These are phyloP conservation scores for Cardamine resedifolia DNA, from an alignment of 345 rosid genomes.

Conservation along the genomic window DNA sequence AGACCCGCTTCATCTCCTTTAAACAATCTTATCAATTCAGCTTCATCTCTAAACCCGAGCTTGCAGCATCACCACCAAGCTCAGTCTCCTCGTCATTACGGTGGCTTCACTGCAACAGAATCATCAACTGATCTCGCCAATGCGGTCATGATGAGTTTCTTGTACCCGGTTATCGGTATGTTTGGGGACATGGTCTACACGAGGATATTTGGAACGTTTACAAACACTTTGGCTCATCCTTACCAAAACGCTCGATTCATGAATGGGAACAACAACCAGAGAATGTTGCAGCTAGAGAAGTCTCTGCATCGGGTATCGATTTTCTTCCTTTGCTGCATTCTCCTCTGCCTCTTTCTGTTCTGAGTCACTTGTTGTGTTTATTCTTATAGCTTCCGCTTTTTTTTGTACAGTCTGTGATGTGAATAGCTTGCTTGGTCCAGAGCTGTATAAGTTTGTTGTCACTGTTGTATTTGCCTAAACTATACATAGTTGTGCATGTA, in stretches of 20 bases:
- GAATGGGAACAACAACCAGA: constrained; percentile 42
- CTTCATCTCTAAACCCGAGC: constrained; percentile 25
- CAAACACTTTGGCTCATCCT: constrained; percentile 46
- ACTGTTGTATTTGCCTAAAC: constrained; percentile 12
- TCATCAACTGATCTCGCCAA: constrained; percentile 43
- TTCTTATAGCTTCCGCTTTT: background rate
- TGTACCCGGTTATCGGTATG: constrained; percentile 51
- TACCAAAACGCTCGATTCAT: constrained; percentile 40
- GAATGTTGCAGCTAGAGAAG: constrained; percentile 58
- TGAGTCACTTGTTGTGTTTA: constrained; percentile 27
- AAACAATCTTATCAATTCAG: constrained; percentile 23
- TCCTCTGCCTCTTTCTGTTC: constrained; percentile 74
- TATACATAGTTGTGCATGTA: background rate
- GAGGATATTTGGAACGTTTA: constrained; percentile 49
- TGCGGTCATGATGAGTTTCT: constrained; percentile 43
- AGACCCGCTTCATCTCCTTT: constrained; percentile 52
- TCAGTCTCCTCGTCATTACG: constrained; percentile 26
- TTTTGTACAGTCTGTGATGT: constrained; percentile 20
- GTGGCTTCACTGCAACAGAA: constrained; percentile 36
- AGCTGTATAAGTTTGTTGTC: constrained; percentile 12
- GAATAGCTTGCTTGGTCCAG: constrained; percentile 12
- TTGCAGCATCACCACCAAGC: constrained; percentile 13
- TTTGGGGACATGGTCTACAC: constrained; percentile 56
- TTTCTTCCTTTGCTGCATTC: constrained; percentile 68
- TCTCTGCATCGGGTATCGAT: constrained; percentile 70